A percentile compares a stretch with the other conserved stretches of the same genome.
Conservation (phyloP, 495 filamentous ascomycete species). For the Halenospora varia region DNA sequence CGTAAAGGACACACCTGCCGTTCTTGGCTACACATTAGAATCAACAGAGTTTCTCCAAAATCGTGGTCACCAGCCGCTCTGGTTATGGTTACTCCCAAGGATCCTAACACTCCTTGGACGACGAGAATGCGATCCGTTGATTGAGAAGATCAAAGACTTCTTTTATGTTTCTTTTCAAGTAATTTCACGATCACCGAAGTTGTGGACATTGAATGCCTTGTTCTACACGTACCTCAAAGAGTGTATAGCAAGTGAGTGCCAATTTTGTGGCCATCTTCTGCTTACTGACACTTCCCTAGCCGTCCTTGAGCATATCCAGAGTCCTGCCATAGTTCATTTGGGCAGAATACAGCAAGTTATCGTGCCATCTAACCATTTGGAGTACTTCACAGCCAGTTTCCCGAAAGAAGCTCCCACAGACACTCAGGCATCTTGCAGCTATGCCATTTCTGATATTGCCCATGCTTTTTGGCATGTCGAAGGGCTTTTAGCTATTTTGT, state of each 20-base stretch:
- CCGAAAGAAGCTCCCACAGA: background rate
- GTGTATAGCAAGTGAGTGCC: constrained; percentile 20
- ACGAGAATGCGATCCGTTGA: constrained; percentile 34
- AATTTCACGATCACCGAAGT: constrained; percentile 28
- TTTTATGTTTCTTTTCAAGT: constrained; percentile 40
- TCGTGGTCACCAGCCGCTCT: constrained; percentile 59
- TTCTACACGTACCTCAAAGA: constrained; percentile 40
- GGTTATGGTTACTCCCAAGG: constrained; percentile 73
- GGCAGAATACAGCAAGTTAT: background rate
- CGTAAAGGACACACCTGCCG: constrained; percentile 68
- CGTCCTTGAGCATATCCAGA: constrained; percentile 14
- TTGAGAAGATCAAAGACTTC: constrained; percentile 45
- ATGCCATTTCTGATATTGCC: constrained; percentile 6
- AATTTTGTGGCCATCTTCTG: background rate
- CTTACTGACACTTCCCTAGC: constrained; percentile 6
- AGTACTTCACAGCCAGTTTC: background rate
- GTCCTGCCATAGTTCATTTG: constrained; percentile 9
- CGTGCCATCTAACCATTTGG: constrained; percentile 5
- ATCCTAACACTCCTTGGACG: constrained; percentile 54
- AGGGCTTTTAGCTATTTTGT: constrained; percentile 30
- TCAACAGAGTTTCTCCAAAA: constrained; percentile 28
- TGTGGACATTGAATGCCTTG: constrained; percentile 43
- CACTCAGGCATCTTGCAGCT: constrained; percentile 6
- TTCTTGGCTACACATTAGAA: constrained; percentile 49
- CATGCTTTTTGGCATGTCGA: constrained; percentile 24